Percentiles rank a stretch among this genome's conserved stretches.
These are phyloP conservation scores for Aspergillus quadrilineatus DNA, from an alignment of 2,329 filamentous ascomycete genomes.

Conservation along the genomic window DNA sequence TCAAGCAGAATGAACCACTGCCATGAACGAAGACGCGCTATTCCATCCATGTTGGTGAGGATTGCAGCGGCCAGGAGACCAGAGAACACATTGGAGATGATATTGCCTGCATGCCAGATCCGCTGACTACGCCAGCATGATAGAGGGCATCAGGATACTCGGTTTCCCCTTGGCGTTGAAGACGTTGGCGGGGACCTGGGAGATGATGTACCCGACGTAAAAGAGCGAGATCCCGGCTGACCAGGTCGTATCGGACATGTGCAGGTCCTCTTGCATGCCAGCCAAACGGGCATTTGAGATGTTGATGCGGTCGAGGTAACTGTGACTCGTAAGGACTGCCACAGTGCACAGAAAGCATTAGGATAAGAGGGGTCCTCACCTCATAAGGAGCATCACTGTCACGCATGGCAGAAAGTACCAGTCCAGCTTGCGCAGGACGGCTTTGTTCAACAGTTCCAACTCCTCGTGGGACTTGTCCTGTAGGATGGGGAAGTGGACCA, in stretches of 20 bases:
- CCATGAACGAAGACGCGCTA: constrained; percentile 6
- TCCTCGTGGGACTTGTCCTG: constrained; percentile 14
- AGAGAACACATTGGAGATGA: constrained; percentile 11
- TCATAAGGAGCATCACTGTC: constrained; percentile 15
- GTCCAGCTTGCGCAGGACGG: constrained; percentile 13
- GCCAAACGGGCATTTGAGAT: constrained; percentile 14
- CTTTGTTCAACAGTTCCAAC: constrained; percentile 11
- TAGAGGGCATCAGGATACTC: constrained; percentile 6
- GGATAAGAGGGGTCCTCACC: no score
- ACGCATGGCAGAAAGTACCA: constrained; percentile 15
- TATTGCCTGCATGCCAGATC: constrained; percentile 14
- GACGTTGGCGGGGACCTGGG: constrained; percentile 11
- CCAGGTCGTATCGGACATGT: constrained; percentile 17
- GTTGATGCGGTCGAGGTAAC: constrained; percentile 15
- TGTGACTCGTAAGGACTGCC: neutral
- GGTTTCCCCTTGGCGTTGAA: constrained; percentile 12
- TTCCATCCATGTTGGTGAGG: constrained; percentile 10
- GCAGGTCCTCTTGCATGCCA: constrained; percentile 13
- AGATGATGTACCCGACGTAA: constrained; percentile 15
- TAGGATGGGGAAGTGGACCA: constrained; percentile 7
- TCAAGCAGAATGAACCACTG: constrained; percentile 14
- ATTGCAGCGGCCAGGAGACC: constrained; percentile 11
- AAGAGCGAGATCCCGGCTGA: constrained; percentile 14
- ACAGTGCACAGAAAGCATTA: no score
- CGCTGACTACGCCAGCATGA: constrained; percentile 10